A percentile compares a stretch with the other conserved stretches of the same genome.
These are phyloP conservation scores for Ceratobasidium sp. DNA, from an alignment of 1,284 basidiomycete genomes.

Conservation along the genomic window DNA sequence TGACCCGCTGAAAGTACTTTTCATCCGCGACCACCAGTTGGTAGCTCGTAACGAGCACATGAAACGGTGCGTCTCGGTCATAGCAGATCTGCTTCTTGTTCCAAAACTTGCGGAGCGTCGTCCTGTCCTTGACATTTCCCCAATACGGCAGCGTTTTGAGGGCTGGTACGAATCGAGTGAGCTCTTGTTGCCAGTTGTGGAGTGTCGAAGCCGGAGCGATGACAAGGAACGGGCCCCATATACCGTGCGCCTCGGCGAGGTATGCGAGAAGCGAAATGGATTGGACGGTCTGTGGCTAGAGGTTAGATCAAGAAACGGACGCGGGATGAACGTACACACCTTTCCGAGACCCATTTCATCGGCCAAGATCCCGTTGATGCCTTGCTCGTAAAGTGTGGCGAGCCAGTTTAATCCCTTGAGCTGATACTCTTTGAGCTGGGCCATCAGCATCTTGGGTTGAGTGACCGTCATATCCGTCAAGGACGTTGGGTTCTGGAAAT, in stretches of 20 bases:
- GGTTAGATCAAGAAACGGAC: too few species aligned
- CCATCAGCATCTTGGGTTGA: conserved; percentile 97
- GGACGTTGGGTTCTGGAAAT: conserved; percentile 99
- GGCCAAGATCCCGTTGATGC: conserved; percentile 97
- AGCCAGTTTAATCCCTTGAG: conserved; percentile 98
- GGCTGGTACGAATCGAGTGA: conserved; percentile 92
- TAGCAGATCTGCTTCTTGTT: conserved; percentile 98
- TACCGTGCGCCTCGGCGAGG: conserved; percentile 96
- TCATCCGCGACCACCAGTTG: conserved; percentile 84
- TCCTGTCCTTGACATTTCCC: conserved; percentile 97
- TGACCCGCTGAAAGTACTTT: conserved; percentile 96
- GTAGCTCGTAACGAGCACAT: conserved; percentile 97
- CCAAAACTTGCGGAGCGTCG: conserved; percentile 97
- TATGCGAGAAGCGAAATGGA: conserved; percentile 98
- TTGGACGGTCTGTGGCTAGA: conserved; percentile 93
- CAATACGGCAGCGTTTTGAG: conserved; percentile 98
- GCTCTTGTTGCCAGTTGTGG: conserved; percentile 99
- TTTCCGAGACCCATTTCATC: conserved; percentile 99
- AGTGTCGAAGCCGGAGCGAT: conserved; percentile 97
- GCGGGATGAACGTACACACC: too few species aligned
- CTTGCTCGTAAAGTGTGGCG: conserved; percentile 97
- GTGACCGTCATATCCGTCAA: conserved; percentile 85
- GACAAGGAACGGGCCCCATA: conserved; percentile 99
- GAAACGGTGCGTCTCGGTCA: conserved; percentile 94
- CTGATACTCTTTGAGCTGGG: conserved; percentile 99